Evolutionary conservation across 1,284 basidiomycete species (phyloP), one percentile per base, ranked within the genome.

Genomic region (Ustilago nuda): DNA sequence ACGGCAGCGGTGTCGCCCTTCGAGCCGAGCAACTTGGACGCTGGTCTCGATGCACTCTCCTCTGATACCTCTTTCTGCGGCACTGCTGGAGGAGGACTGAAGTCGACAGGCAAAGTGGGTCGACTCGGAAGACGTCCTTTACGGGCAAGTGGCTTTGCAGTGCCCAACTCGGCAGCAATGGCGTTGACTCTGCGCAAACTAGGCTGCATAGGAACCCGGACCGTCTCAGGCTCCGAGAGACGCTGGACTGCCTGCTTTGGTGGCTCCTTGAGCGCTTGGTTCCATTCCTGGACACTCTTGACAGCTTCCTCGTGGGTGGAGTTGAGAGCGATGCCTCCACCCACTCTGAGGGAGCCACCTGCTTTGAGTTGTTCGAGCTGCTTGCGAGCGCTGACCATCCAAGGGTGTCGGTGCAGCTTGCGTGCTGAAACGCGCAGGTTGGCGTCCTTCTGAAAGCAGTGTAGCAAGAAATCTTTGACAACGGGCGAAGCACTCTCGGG

Each of bases 361-460:
- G 66, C 61, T 55, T 74, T 80, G 84, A 63, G 86, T 81, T 74
- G 88, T 84, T 89, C 87, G 87, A 94, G 89, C 84, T 94, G 92
- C 84, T 90, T 92, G 80, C 92, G 90, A 8, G 94, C 92, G 0
- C 92, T 90, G 30, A 92, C 87, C 94, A 98, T 98, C 96, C 96
- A 99, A 9, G 94, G 93, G 83, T 99, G 96, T 78, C 90, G 90
- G 36, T 97, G 88, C 8, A 99, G 89, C 87, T 98, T 98, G 87
- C 93, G 93, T 3, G 96, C 96, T 0, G 93, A 92, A 76, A 98
- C 92, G 27, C 96, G 92, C 48, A 99, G 88, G 86, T 98, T 97
- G 76, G 91, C 91, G 84, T 98, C 96, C 87, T 98, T 98, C 88
- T 98, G 96, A 87, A 99, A 99, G 85, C 96, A 98, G 79, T 98